These are phyloP conservation scores for Scolecobasidium constrictum DNA, from an alignment of 2,329 filamentous ascomycete genomes.

Conservation along the genomic window DNA sequence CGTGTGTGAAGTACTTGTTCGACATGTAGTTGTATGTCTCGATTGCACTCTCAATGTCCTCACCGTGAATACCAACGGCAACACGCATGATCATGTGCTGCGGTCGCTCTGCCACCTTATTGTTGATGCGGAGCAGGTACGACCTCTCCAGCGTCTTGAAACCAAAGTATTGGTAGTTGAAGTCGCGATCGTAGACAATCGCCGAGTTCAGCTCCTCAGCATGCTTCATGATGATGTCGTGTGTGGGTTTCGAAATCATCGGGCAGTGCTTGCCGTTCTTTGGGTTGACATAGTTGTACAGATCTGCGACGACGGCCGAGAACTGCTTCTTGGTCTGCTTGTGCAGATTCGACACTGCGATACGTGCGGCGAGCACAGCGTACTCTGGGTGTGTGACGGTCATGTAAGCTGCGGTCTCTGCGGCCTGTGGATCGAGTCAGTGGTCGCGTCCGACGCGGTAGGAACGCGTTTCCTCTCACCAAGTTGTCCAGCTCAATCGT, in stretches of 20 bases:
- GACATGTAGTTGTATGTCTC: constrained; percentile 99
- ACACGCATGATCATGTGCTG: constrained; percentile 99
- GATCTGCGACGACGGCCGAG: constrained; percentile 85
- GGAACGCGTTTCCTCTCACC: constrained; percentile 46
- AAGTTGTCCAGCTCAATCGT: constrained; percentile 94
- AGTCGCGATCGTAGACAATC: constrained; percentile 97
- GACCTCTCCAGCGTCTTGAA: constrained; percentile 99
- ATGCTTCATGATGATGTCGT: constrained; percentile 90
- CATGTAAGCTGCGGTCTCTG: constrained; percentile 99
- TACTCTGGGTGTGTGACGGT: constrained; percentile 99
- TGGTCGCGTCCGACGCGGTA: constrained; percentile 8
- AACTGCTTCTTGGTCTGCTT: constrained; percentile 99
- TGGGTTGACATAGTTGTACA: constrained; percentile 93
- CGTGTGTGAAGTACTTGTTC: constrained; percentile 96
- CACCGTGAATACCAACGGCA: constrained; percentile 89
- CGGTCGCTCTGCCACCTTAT: constrained; percentile 91
- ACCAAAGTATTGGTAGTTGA: constrained; percentile 99
- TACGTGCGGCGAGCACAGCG: constrained; percentile 93
- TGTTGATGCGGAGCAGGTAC: constrained; percentile 89
- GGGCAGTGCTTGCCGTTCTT: constrained; percentile 75
- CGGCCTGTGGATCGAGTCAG: constrained; percentile 51
- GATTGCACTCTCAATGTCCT: constrained; percentile 85
- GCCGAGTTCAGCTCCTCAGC: constrained; percentile 96
- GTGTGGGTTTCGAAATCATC: constrained; percentile 89
- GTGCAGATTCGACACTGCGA: constrained; percentile 98